Percentiles rank a stretch among this genome's conserved stretches.
phyloP scores from a whole-genome alignment of 495 filamentous ascomycete species.

The Xylaria sp. region DNA sequence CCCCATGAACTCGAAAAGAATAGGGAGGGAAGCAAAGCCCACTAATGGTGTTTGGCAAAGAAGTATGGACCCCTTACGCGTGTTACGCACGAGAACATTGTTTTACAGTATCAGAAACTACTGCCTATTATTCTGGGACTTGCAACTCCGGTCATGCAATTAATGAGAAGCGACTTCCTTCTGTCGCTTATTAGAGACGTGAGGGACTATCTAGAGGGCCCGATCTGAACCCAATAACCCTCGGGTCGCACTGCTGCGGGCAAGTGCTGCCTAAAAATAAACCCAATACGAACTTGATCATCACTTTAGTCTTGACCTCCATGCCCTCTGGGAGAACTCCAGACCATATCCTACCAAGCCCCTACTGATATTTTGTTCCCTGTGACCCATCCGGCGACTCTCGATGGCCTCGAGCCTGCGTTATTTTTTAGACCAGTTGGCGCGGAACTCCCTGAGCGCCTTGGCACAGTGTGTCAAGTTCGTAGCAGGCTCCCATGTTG shows the following conservation, averaged over 20 bases:
- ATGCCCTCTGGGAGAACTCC: not conserved
- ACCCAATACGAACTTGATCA: not conserved
- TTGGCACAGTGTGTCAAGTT: conserved; percentile 23
- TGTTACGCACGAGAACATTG: not conserved
- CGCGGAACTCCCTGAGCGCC: not conserved
- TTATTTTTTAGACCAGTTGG: not conserved
- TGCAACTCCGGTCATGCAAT: not conserved
- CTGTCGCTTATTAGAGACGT: not conserved
- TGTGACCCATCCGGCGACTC: not conserved
- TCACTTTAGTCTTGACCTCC: not conserved
- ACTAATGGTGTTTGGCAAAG: not conserved
- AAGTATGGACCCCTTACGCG: not conserved
- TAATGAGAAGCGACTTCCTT: not conserved
- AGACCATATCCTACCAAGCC: not conserved
- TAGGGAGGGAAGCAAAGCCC: too few species aligned
- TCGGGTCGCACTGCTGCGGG: not conserved
- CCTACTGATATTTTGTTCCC: not conserved
- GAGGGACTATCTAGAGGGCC: not conserved
- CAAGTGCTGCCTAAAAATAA: not conserved
- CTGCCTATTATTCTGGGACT: not conserved
- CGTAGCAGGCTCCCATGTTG: conserved; percentile 49
- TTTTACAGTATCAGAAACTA: not conserved
- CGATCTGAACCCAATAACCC: not conserved
- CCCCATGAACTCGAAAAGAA: not conserved
- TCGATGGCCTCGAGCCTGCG: not conserved